Evolutionary conservation across 192 early-diverging fungal species (phyloP).

Genomic region (Coemansia sp.): DNA sequence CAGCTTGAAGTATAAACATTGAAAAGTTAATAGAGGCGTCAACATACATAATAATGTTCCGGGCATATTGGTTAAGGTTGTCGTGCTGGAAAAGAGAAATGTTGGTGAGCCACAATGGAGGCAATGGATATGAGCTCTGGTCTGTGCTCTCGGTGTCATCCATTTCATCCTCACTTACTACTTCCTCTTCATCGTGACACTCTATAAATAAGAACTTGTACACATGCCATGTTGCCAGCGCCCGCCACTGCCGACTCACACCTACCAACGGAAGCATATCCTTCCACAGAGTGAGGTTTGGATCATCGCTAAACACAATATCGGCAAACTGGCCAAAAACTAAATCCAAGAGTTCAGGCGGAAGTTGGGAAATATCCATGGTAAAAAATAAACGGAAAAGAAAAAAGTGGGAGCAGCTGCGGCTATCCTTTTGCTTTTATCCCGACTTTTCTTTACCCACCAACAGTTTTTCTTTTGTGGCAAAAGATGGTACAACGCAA

Average conservation of each 20-base stretch:
- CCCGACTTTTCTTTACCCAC: too few relatives aligned
- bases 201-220: not conserved
- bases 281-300: constrained; percentile 2
- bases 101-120: not conserved
- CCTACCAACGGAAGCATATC: not conserved
- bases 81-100: not conserved
- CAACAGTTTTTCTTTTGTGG: too few relatives aligned
- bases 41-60: not conserved
- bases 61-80: not conserved
- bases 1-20: not conserved
- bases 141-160: not conserved
- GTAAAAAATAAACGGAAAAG: not conserved
- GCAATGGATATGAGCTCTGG: not conserved
- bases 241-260: constrained; percentile 7
- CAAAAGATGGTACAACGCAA: too few relatives aligned
- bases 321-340: not conserved
- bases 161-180: not conserved
- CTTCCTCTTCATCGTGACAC: not conserved
- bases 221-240: not conserved
- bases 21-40: not conserved
- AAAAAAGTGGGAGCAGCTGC: not conserved
- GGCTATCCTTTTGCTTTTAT: too few relatives aligned
- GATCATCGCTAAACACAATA: not conserved
- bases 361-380: constrained; percentile 6
- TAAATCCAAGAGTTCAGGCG: constrained; percentile 1